phyloP scores from a whole-genome alignment of 352 stramenopile species.

The Blastocystis hominis region DNA sequence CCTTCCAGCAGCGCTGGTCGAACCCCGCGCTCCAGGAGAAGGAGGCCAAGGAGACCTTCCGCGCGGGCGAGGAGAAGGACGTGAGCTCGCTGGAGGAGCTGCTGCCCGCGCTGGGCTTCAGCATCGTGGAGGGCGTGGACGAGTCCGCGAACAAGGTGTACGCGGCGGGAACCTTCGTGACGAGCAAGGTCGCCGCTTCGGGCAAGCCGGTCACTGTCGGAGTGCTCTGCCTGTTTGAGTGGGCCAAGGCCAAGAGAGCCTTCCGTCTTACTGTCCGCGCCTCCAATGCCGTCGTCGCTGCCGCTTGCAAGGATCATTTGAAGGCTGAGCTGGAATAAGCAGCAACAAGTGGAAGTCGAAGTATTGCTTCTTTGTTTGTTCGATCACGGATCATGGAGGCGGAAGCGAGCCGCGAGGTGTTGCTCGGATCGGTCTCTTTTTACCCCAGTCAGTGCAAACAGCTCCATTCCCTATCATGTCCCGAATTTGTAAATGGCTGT shows the following conservation, averaged over 20 bases:
- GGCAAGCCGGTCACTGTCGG: constrained; percentile 42
- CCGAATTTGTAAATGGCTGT: not conserved
- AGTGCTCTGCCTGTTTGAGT: constrained; percentile 55
- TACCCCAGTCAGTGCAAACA: not conserved
- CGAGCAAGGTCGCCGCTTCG: constrained; percentile 32
- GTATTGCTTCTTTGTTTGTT: constrained; percentile 7
- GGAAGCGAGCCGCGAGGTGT: not conserved
- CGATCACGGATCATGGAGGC: not conserved
- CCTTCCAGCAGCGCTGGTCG: constrained; percentile 54
- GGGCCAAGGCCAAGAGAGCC: constrained; percentile 30
- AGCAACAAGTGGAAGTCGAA: no score
- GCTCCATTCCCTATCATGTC: not conserved
- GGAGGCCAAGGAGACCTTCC: constrained; percentile 52
- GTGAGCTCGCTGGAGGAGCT: not conserved
- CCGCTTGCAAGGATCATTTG: constrained; percentile 39
- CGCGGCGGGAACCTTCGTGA: constrained; percentile 52
- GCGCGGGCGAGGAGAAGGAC: constrained; percentile 44
- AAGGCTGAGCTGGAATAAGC: constrained; percentile 52
- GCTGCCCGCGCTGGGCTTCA: constrained; percentile 29
- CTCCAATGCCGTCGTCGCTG: constrained; percentile 38
- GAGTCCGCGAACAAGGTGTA: constrained; percentile 57
- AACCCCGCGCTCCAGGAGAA: constrained; percentile 42
- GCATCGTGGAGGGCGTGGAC: constrained; percentile 48
- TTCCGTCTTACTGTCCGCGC: constrained; percentile 55
- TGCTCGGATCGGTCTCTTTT: not conserved